Base-by-base conservation (phyloP, 1,139 yeast genomes). In the Pneumocystis murina region DNA sequence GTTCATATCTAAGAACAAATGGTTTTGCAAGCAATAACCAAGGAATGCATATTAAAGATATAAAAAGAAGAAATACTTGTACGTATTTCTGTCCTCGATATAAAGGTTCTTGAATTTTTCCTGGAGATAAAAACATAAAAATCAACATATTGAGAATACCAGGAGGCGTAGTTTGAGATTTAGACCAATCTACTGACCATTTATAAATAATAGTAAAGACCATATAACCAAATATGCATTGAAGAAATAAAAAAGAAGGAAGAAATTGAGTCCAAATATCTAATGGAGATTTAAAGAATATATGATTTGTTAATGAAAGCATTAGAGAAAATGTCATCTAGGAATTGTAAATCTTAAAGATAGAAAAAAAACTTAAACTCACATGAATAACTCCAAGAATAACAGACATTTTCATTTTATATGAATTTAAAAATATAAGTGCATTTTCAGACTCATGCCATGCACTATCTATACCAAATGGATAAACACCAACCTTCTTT, bases 391-490 rank as follows among this genome's bases (percentile, higher is more conserved):
- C 91, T 16, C 99, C 99, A 94, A 92, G 87, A 69, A 94, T 78
- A 66, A 92, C 87, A 1, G 97, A 90, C 67, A 92, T 77, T 73
- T 92, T 92, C 99, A 92, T 92, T 78, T 92, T 92, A 77, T 88
- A 91, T 1, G 97, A 90, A 75, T 92, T 92, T 62, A 96, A 84
- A 75, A 92, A 92, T 64, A 92, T 77, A 71, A 92, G 79, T 67
- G 86, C 87, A 75, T 94, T 94, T 67, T 92, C 97, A 55, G 97
- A 82, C 1, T 97, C 97, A 73, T 92, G 98, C 99, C 99, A 92
- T 17, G 86, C 87, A 76, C 89, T 88, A 75, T 92, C 99, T 61
- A 92, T 74, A 64, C 99, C 99, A 70, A 91, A 77, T 10, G 87
- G 80, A 73, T 94, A 94, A 14, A 83, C 82, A 7, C 94, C 90